These are phyloP conservation scores for Boletellus deceptivus DNA, from an alignment of 1,284 basidiomycete species.

Conservation along the genomic window DNA sequence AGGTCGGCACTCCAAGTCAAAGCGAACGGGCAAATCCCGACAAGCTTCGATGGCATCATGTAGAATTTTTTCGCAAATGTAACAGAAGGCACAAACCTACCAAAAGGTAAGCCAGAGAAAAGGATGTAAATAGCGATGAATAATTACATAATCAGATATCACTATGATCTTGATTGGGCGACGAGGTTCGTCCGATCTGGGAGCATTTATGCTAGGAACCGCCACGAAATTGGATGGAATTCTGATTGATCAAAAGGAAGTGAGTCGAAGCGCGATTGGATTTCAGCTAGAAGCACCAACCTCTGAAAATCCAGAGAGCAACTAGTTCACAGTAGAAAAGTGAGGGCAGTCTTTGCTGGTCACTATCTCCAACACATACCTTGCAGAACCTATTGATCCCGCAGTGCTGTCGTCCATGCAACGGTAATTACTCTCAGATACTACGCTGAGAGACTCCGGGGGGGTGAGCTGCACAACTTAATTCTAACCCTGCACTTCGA, in stretches of 20 bases:
- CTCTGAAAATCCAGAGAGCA: conserved; percentile 14
- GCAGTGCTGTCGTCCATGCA: conserved; percentile 12
- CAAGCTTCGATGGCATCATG: conserved; percentile 61
- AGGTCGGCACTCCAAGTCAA: conserved; percentile 74
- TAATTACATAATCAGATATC: conserved; percentile 67
- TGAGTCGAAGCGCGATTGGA: background rate
- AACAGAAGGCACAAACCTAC: conserved; percentile 73
- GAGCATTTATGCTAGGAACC: background rate
- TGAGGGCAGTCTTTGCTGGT: background rate
- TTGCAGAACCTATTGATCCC: background rate
- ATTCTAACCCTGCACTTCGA: background rate
- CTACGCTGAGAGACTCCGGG: conserved; percentile 19
- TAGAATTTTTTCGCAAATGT: conserved; percentile 70
- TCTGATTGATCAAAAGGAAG: background rate
- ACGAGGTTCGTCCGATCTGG: conserved; percentile 14
- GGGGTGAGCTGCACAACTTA: background rate
- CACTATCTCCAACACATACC: conserved; percentile 10
- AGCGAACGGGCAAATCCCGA: conserved; percentile 57
- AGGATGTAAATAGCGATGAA: background rate
- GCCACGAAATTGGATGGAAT: conserved; percentile 23
- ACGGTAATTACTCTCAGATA: conserved; percentile 25
- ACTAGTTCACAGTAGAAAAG: conserved; percentile 2
- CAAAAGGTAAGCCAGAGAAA: conserved; percentile 5
- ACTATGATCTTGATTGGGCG: conserved; percentile 63
- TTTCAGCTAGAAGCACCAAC: conserved; percentile 2